Evolutionary conservation across 768 basidiomycete species (phyloP), one percentile per base, ranked within the genome.

Genomic region (Russula griseocarnosa): DNA sequence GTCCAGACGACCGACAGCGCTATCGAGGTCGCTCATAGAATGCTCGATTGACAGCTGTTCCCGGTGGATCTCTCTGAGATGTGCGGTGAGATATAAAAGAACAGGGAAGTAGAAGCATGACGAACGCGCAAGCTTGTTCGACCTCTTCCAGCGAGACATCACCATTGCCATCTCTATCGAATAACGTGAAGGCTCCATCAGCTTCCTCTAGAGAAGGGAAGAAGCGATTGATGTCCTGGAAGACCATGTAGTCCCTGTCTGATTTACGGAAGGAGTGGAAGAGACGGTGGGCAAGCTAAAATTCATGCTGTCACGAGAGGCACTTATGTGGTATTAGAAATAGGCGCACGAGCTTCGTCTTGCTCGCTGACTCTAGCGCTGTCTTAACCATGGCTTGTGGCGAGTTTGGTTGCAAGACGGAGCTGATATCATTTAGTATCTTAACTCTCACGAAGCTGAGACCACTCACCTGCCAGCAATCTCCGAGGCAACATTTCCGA

Each of bases 11-110:
- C 90, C 86, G 16, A 95, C 92, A 6, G 94, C 94, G 56, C 88
- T 91, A 74, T 95, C 94, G 55, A 95, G 77, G 74, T 95, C 92
- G 50, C 85, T 81, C 92, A 97, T 92, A 6, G 87, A 89, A 71
- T 88, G 86, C 65, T 90, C 87, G 50, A 97, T 83, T 22, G 88
- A 87, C 44, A 92, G 75, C 63, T 93, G 86, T 71, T 97, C 94
- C 34, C 92, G 82, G 71, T 95, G 93, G 62, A 92, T 82, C 46
- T 91, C 87, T 74, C 90, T 87, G 36, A 38, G 26, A 36, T 16
- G 24, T 32, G 24, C 24, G 18, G 58, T 49, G 28, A 56, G 61
- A 46, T 59, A 53, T 42, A 28, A 32, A 28, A 24, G 59, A 61
- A 52, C 26, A 51, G 13, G 36, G 10, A 57, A 24, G 30, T 36